Evolutionary conservation across 805 yeast species (phyloP).

Genomic region (Myxozyma geophila): DNA sequence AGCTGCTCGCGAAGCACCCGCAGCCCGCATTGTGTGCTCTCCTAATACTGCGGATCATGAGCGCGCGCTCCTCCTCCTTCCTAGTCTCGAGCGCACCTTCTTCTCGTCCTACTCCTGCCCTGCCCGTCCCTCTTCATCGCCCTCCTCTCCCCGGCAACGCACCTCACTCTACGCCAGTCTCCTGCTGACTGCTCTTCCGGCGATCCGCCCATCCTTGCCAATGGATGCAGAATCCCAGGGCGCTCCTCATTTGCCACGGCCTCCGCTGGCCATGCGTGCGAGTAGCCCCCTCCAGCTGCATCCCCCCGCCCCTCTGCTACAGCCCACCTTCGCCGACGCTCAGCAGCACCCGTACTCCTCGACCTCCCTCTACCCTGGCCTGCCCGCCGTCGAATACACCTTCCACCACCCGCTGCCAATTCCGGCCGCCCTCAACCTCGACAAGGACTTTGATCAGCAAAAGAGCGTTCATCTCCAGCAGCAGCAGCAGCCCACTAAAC

Average conservation of each 20-base stretch:
- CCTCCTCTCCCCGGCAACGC: background rate
- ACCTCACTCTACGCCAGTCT: background rate
- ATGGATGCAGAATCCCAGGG: conserved; percentile 6
- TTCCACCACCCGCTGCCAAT: conserved; percentile 4
- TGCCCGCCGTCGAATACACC: background rate
- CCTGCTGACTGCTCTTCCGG: conserved; percentile 4
- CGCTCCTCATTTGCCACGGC: conserved; percentile 16
- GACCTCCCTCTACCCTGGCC: background rate
- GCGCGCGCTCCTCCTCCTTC: background rate
- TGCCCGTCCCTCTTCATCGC: background rate
- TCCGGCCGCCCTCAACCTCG: background rate
- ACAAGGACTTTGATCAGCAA: background rate
- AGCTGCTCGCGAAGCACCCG: too few species aligned
- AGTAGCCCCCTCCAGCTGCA: conserved; percentile 5
- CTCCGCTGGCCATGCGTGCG: conserved; percentile 4
- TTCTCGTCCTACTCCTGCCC: background rate
- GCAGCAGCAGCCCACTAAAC: conserved; percentile 25
- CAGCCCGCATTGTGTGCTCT: too few species aligned
- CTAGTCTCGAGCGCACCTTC: background rate
- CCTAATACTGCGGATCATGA: background rate
- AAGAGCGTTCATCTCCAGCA: conserved; percentile 2
- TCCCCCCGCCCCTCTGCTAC: conserved; percentile 2
- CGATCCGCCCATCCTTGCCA: background rate
- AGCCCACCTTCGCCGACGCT: background rate
- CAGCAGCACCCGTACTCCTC: background rate